phyloP scores from a whole-genome alignment of 2,329 filamentous ascomycete species.

The Aspergillus quadricinctus region DNA sequence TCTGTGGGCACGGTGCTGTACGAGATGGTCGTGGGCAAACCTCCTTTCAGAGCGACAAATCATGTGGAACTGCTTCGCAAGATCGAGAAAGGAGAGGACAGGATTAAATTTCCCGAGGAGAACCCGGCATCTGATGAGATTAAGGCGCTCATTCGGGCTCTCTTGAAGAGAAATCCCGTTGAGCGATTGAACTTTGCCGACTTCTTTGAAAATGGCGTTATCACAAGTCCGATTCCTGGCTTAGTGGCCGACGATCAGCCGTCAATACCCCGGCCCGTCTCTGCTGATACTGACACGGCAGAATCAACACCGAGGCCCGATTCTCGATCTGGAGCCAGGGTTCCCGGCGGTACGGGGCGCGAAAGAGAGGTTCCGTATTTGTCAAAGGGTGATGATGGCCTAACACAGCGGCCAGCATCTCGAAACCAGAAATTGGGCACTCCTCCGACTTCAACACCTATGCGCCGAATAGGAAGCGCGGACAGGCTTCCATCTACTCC shows the following conservation, averaged over 20 bases:
- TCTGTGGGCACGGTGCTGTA: conserved; percentile 93
- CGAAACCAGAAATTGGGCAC: conserved; percentile 25
- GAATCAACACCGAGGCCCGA: conserved; percentile 14
- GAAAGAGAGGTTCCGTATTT: conserved; percentile 22
- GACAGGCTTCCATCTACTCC: conserved; percentile 26
- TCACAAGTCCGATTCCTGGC: conserved; percentile 72
- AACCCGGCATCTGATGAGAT: conserved; percentile 67
- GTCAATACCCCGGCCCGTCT: conserved; percentile 14
- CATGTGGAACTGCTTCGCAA: conserved; percentile 90
- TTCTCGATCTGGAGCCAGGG: conserved; percentile 12
- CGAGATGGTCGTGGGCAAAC: conserved; percentile 88
- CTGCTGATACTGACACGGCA: conserved; percentile 10
- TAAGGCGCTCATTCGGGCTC: conserved; percentile 71
- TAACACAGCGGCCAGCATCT: conserved; percentile 37
- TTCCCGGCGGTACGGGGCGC: conserved; percentile 12
- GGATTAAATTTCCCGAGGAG: conserved; percentile 76
- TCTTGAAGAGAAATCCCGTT: conserved; percentile 80
- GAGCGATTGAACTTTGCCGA: conserved; percentile 81
- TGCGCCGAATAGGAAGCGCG: conserved; percentile 32
- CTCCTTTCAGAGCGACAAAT: conserved; percentile 87
- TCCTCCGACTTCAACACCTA: conserved; percentile 23
- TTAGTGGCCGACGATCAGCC: conserved; percentile 72
- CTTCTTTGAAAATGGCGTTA: conserved; percentile 73
- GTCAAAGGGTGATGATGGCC: conserved; percentile 19
- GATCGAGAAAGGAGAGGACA: conserved; percentile 84